phyloP scores from a whole-genome alignment of 495 filamentous ascomycete genomes.

The Tuber magnatum region DNA sequence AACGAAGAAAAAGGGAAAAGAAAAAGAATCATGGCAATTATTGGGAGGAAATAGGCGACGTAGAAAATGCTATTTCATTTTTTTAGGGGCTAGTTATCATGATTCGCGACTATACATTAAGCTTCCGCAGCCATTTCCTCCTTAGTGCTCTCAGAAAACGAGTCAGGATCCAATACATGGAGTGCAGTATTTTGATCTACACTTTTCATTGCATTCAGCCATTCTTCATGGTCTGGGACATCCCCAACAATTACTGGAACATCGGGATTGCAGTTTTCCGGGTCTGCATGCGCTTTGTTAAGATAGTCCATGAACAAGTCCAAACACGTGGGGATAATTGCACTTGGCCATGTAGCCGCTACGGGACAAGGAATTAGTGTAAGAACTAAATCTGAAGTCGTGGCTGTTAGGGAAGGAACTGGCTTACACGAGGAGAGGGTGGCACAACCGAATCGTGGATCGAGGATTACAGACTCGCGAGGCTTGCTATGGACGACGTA shows the following conservation, averaged over 20 bases:
- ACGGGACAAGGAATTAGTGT: background rate
- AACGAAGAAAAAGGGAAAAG: background rate
- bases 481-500: slow-evolving; percentile 25
- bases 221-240: slow-evolving; percentile 27
- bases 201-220: slow-evolving; percentile 26
- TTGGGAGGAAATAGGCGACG: background rate
- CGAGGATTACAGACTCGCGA: slow-evolving; percentile 27
- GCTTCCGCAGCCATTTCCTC: background rate
- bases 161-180: background rate
- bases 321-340: slow-evolving; percentile 23
- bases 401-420: background rate
- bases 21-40: background rate
- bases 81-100: background rate
- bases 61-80: background rate
- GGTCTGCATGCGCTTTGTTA: slow-evolving; percentile 22
- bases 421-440: slow-evolving; percentile 33
- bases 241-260: slow-evolving; percentile 33
- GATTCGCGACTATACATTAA: background rate
- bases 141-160: background rate
- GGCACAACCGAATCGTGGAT: slow-evolving; percentile 33
- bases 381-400: background rate
- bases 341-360: slow-evolving; percentile 26
- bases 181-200: slow-evolving; percentile 10
- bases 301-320: slow-evolving; percentile 25
- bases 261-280: slow-evolving; percentile 30